Evolutionary conservation across 2,329 filamentous ascomycete genomes (phyloP), one percentile per base, ranked within the genome.

Genomic region (Aspergillus transmontanensis): DNA sequence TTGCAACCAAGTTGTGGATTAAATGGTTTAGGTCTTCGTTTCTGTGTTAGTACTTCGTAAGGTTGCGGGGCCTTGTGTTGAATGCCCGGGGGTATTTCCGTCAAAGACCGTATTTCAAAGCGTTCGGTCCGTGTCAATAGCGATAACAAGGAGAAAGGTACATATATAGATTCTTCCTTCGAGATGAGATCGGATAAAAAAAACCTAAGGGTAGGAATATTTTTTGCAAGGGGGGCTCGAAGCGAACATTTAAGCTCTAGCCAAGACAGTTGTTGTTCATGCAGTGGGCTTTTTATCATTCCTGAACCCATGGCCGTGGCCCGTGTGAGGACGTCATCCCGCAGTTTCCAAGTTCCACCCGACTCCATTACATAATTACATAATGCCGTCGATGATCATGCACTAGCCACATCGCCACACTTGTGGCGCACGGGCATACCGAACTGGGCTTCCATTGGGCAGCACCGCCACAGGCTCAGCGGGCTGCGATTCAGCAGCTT

Each of bases 261-360:
- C 48, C 21, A 36, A 55, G 34, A 55, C 51, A 26, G 19, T 19
- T 34, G 51, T 54, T 50, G 46, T 30, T 50, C 23, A 50, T 50
- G 46, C n/a, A 45, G n/a, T 6, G 14, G 46, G 23, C 45, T 51
- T 21, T 51, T 51, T 34, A 51, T 32, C 28, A 51, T 30, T 51
- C 28, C 19, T 34, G 16, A 41, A 4, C 32, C 32, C 51, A 55
- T 55, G 51, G 51, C 2, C 19, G 10, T 53, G 45, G 23, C 48
- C 39, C 16, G 32, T 41, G 60, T 45, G 36, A 48, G 63, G 64
- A 72, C 72, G 71, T 73, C 72, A 73, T 72, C 59, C 57, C 45
- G 51, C 58, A 55, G 36, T 51, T 56, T 61, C 54, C 61, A 59
- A 60, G 59, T 48, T 41, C 39, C 39, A 39, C 26, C 26, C 36